phyloP scores from a whole-genome alignment of 768 basidiomycete genomes.

The Boletus fagicola region DNA sequence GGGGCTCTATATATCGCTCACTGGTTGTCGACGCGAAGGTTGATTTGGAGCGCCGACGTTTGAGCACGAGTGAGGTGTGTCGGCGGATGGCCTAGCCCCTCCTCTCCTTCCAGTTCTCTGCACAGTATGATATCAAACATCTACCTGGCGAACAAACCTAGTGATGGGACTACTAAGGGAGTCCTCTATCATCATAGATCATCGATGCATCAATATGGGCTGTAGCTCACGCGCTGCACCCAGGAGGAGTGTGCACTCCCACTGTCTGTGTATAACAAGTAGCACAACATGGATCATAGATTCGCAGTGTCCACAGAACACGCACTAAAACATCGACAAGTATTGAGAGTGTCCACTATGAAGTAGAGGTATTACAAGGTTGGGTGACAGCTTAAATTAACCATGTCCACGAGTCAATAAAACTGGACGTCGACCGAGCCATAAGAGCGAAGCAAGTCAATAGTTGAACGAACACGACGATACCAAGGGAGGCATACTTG shows the following conservation, averaged over 20 bases:
- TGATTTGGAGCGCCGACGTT: not conserved
- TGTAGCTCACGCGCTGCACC: not conserved
- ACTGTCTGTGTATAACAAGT: not conserved
- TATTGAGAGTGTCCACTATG: not conserved
- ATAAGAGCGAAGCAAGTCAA: not conserved
- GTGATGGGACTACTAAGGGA: not conserved
- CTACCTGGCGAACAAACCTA: too few relatives aligned
- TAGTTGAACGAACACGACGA: not conserved
- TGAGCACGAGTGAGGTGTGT: not conserved
- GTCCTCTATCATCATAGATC: not conserved
- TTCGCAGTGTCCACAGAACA: not conserved
- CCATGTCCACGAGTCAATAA: constrained; percentile 19
- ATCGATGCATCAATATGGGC: not conserved
- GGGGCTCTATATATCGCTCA: too few relatives aligned
- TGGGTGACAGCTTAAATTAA: constrained; percentile 2
- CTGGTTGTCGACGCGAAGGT: too few relatives aligned
- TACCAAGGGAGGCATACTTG: not conserved
- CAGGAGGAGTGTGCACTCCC: not conserved
- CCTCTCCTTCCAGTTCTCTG: too few relatives aligned
- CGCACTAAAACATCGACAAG: not conserved
- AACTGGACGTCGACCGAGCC: constrained; percentile 10
- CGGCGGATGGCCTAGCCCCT: not conserved
- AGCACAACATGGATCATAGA: not conserved
- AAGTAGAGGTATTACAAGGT: constrained; percentile 6
- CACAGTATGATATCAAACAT: too few relatives aligned